Base-by-base conservation (phyloP, 2,329 filamentous ascomycete species). In the Diaporthe sp. region DNA sequence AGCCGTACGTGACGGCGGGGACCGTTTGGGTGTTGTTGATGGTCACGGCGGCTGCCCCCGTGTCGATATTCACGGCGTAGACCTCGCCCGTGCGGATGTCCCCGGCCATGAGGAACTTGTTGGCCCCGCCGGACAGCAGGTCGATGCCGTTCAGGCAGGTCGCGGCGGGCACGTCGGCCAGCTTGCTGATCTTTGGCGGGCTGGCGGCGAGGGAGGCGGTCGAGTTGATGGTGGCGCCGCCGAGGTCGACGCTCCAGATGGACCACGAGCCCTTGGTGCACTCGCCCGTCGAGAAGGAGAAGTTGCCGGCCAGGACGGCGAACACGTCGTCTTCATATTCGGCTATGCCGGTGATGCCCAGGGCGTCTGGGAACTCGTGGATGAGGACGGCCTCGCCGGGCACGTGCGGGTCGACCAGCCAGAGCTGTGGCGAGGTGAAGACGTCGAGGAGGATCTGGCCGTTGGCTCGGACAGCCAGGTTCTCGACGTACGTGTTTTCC, bases 381-480 rank as follows among this genome's bases (percentile, higher is more conserved):
- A 83, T 67, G 22, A 83, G 77, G 20, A 80, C 76, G 20, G 80
- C 78, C n/a, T 77, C 68, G 15, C 78, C 77, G 25, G 34, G 72
- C 28, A 63, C 74, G 9, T 60, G 44, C 2, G 83, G 84, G 67
- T 84, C 77, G 51, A 86, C 78, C 42, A 83, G 78, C 75, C 80
- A 81, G 4, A 86, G 77, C 71, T 83, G 80, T 5, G 84, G 80
- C 25, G 71, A 63, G 57, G 81, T 80, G 20, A 85, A 73, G 8
- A 82, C 76, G 22, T 80, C 78, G 22, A 83, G 80, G 42, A 86
- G 80, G 22, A 86, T 77, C 37, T 83, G 79, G 25, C 83, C 83
- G 68, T 84, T 85, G 34, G 79, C 61, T 28, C 81, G 83, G 10
- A 84, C 75, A 10, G 81, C 82, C 34, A 86, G 78, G 71, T 86